Base-by-base conservation (phyloP, 495 filamentous ascomycete genomes). In the Cercophora sp. region DNA sequence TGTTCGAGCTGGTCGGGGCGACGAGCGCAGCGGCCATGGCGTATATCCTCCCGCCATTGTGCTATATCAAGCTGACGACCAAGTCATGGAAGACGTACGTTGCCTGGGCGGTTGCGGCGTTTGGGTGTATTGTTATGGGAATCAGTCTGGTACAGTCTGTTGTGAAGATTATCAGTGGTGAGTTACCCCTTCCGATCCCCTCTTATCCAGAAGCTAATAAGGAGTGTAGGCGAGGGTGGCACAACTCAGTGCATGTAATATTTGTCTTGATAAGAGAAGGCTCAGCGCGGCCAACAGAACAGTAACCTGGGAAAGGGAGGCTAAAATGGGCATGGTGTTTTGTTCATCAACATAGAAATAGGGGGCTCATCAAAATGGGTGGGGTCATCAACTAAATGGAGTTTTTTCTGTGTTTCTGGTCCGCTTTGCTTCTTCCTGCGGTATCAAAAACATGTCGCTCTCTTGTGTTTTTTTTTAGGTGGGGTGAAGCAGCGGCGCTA, bases 1-100 rank as follows among this genome's bases (percentile, higher is more conserved):
- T 98, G 0, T 96, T 98, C 65, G 93, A 98, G 67, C 72, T 98
- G 29, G 90, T 97, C 39, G 93, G 93, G 42, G 92, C 94, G 6
- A 98, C 93, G 15, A 91, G 86, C 62, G 93, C 93, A 5, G 90
- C 90, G 53, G 89, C 91, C 25, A 75, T 98, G 61, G 93, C 93
- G 4, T 98, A 96, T 68, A 96, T 98, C 23, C 74, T 98, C 48
- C 93, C 93, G 59, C 92, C 93, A 16, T 69, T 97, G 8, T 98
- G 93, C 67, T 98, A 91, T 66, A 85, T 97, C 60, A 96, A 92
- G 66, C 76, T 98, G 27, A 92, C 87, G 58, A 89, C 78, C 18
- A 77, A 83, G 62, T 85, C 78, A 57, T 90, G 87, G 77, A 90
- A 84, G 72, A 85, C 79, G 29, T 84, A 85, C 29, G 79, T 82